Evolutionary conservation across 805 yeast genomes (phyloP).

Genomic region (Suhomyces pyralidae): DNA sequence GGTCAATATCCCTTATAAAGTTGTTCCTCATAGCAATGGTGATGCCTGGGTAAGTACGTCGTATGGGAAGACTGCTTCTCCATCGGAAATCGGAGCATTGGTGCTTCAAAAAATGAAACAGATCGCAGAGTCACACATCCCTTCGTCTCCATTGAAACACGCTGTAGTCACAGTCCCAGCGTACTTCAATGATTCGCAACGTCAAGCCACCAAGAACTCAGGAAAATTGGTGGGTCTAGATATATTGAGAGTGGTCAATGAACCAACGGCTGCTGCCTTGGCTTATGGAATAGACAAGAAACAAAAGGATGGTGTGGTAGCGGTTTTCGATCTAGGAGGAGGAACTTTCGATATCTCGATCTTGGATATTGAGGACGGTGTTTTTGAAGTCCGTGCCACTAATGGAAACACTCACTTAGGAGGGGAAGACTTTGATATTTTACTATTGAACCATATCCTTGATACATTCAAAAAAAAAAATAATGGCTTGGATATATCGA

Average conservation of each 20-base stretch:
- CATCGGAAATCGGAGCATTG: slow-evolving; percentile 68
- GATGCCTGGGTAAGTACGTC: slow-evolving; percentile 63
- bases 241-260: slow-evolving; percentile 73
- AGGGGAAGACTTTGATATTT: slow-evolving; percentile 80
- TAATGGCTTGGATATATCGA: slow-evolving; percentile 47
- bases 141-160: slow-evolving; percentile 43
- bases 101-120: slow-evolving; percentile 63
- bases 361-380: slow-evolving; percentile 74
- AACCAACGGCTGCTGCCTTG: slow-evolving; percentile 84
- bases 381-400: slow-evolving; percentile 78
- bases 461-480: slow-evolving; percentile 54
- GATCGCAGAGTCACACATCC: slow-evolving; percentile 54
- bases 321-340: slow-evolving; percentile 77
- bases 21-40: slow-evolving; percentile 57
- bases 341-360: slow-evolving; percentile 83
- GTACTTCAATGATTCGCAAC: slow-evolving; percentile 75
- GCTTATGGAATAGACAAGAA: slow-evolving; percentile 71
- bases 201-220: slow-evolving; percentile 81
- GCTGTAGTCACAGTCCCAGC: slow-evolving; percentile 88
- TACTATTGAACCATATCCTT: slow-evolving; percentile 55
- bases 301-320: slow-evolving; percentile 48
- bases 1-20: slow-evolving; percentile 58
- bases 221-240: slow-evolving; percentile 75
- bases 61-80: slow-evolving; percentile 49
- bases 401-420: slow-evolving; percentile 85